Conservation (phyloP, 805 yeast genomes). For the Nakazawaea populi region DNA sequence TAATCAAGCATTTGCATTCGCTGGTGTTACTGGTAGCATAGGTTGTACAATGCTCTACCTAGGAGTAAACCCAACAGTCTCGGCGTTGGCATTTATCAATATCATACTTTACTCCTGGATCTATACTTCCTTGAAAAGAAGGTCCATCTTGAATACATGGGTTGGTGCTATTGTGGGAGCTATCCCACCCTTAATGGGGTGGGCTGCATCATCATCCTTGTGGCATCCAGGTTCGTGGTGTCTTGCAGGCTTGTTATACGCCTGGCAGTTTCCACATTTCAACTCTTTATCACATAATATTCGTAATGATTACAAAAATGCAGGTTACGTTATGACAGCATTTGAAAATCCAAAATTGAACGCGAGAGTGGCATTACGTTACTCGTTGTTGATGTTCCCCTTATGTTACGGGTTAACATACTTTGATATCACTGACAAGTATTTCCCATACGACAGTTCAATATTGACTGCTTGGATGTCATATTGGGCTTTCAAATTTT, state of each 20-base stretch:
- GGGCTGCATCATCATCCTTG: slow-evolving; percentile 88
- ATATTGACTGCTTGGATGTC: slow-evolving; percentile 83
- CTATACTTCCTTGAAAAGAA: slow-evolving; percentile 86
- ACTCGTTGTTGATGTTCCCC: slow-evolving; percentile 91
- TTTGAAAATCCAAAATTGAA: slow-evolving; percentile 87
- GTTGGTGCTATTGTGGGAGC: slow-evolving; percentile 99
- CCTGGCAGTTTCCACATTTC: slow-evolving; percentile 99
- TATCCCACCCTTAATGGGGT: slow-evolving; percentile 97
- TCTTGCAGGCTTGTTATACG: slow-evolving; percentile 80
- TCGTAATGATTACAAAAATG: slow-evolving; percentile 79
- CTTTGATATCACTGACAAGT: slow-evolving; percentile 76
- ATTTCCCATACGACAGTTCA: slow-evolving; percentile 76
- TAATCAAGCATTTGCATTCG: slow-evolving; percentile 73
- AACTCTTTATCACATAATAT: slow-evolving; percentile 86
- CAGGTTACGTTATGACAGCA: slow-evolving; percentile 98
- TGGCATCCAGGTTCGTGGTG: slow-evolving; percentile 93
- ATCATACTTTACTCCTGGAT: slow-evolving; percentile 83
- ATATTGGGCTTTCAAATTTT: slow-evolving; percentile 72
- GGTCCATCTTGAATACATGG: slow-evolving; percentile 89
- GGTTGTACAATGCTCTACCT: slow-evolving; percentile 65
- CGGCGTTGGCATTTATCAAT: slow-evolving; percentile 72
- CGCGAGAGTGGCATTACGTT: slow-evolving; percentile 89
- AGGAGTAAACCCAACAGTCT: slow-evolving; percentile 87
- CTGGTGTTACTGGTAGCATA: slow-evolving; percentile 61
- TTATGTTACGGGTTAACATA: slow-evolving; percentile 78